Evolutionary conservation across 1,284 basidiomycete genomes (phyloP).

Genomic region (Testicularia cyperi): DNA sequence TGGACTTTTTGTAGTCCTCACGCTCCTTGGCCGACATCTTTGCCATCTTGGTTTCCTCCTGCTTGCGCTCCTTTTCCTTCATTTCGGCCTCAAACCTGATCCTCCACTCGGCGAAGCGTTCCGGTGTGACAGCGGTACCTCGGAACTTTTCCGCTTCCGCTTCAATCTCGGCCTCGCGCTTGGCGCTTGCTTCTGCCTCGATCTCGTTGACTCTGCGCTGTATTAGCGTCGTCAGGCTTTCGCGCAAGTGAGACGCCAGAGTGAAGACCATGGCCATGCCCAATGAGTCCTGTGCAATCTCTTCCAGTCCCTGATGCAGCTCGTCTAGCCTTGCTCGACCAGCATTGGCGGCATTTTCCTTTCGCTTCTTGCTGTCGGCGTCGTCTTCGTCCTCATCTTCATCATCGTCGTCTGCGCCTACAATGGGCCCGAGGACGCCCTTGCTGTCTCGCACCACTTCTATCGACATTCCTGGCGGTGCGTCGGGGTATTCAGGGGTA

Average conservation of each 20-base stretch:
- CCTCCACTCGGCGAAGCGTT: constrained; percentile 81
- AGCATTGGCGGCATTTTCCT: constrained; percentile 61
- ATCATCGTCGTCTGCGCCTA: constrained; percentile 14
- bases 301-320: constrained; percentile 64
- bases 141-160: constrained; percentile 83
- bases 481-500: constrained; percentile 72
- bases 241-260: constrained; percentile 80
- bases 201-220: constrained; percentile 67
- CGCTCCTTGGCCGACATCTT: constrained; percentile 76
- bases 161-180: constrained; percentile 72
- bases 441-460: constrained; percentile 65
- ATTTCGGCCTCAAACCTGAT: constrained; percentile 66
- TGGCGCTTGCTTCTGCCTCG: constrained; percentile 66
- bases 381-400: constrained; percentile 1
- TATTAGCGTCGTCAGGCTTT: constrained; percentile 68
- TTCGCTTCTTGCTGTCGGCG: neutral
- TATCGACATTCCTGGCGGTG: constrained; percentile 74
- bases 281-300: constrained; percentile 78
- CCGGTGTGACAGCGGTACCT: constrained; percentile 83
- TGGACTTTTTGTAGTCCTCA: constrained; percentile 77
- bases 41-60: constrained; percentile 80
- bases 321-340: constrained; percentile 15
- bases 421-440: constrained; percentile 25
- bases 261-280: constrained; percentile 99
- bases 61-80: constrained; percentile 65